Evolutionary conservation across 495 filamentous ascomycete species (phyloP), one percentile per base, ranked within the genome.

Genomic region (Neurospora sp.): DNA sequence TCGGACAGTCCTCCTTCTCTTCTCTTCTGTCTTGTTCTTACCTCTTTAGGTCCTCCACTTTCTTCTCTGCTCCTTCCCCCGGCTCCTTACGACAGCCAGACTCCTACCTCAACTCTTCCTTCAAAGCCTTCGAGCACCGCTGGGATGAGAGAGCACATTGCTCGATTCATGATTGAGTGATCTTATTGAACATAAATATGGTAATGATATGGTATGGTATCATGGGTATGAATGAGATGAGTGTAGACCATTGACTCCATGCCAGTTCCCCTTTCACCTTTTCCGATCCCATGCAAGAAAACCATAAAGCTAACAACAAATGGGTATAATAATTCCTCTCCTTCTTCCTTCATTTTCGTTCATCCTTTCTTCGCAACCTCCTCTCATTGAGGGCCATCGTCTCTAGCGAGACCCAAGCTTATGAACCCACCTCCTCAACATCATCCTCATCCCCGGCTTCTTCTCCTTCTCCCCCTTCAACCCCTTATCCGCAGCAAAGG

Each of bases 361-460:
- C 54, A 16, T 1, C 9, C 14, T 18, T 35, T 54, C 46, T 54
- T 23, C 5, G 20, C 20, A 12, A 27, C 2, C 1, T 12, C 20
- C 46, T 27, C 20, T 54, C 46, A 54, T 27, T 5, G 49, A 54
- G 20, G 54, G 54, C 54, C 54, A 35, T 62, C 75, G 72, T 35
- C 71, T 71, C 76, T 77, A 78, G 12, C 73, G 73, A 72, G 70
- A 69, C 7, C 77, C 76, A 37, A 79, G n/a, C 62, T 62, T 76
- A 10, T 79, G 76, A 16, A 76, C 72, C 78, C 78, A 79, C 60
- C 75, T 70, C 14, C 23, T 39, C 40, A 79, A 9, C 71, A 74
- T 74, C 66, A 71, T 60, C 16, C 76, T 72, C 38, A 79, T 42
- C 1, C 75, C 62, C 4, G 69, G 39, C 35, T 77, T 71, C 46